Evolutionary conservation across 2,329 filamentous ascomycete genomes (phyloP), one percentile per base, ranked within the genome.

Genomic region (Aspergillus neotritici): DNA sequence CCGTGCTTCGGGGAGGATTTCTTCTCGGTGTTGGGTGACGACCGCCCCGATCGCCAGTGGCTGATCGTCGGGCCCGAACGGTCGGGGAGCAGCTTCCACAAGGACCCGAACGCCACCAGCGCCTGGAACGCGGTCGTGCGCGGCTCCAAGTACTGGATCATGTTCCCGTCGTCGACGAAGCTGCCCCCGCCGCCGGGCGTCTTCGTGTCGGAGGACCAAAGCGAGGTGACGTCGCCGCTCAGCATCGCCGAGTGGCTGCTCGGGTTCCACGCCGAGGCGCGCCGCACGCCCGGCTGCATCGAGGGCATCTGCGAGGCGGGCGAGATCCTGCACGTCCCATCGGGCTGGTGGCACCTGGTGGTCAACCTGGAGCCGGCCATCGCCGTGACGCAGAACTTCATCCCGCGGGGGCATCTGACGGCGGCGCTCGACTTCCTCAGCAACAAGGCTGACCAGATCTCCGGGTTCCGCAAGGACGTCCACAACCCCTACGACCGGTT

Each of bases 191-290:
- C 93, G 5, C 91, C 91, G 0, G 91, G 91, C 3, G 90, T 97
- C 31, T 94, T 85, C 56, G 87, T 96, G 33, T 94, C 87, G 4
- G 76, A 82, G 31, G 93, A 97, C 61, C 85, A 87, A 61, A 90
- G 87, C 60, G 91, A 97, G 67, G 90, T 97, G 39, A 97, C 91
- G 0, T 89, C 85, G 41, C 93, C 91, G 1, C 77, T 97, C 9
- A 94, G 87, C 67, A 96, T 97, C 55, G 88, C 90, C n/a, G 91
- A 97, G 68, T 97, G 93, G 85, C 77, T 97, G 6, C 75, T 97
- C 11, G 83, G 84, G 21, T 97, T 96, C 65, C 93, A 97, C 61
- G 78, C 78, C 2, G 85, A 90, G 58, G 93, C 91, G 8, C 79
- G 91, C 40, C 74, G 71, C 40, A 81, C 83, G 2, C 79, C 83